phyloP scores from a whole-genome alignment of 2,329 filamentous ascomycete species.

The Monosporascus sp. region DNA sequence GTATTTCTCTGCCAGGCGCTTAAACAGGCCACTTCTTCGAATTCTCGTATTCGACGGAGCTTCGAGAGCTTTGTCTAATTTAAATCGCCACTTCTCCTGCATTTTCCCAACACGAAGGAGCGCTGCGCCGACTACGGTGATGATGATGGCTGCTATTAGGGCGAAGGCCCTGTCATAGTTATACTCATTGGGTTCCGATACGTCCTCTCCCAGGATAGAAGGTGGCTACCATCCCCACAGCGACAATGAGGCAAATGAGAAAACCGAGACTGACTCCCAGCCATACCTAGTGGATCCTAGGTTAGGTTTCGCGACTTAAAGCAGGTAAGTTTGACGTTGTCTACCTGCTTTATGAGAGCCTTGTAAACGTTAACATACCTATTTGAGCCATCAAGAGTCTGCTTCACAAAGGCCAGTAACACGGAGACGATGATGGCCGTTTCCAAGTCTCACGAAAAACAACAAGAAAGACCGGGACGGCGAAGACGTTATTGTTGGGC shows the following conservation, averaged over 20 bases:
- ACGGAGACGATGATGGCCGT: no score
- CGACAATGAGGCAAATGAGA: constrained; percentile 62
- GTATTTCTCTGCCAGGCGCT: constrained; percentile 68
- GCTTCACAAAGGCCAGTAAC: constrained; percentile 79
- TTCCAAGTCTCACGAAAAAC: constrained; percentile 86
- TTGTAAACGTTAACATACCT: constrained; percentile 61
- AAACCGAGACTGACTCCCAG: constrained; percentile 58
- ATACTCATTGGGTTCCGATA: constrained; percentile 64
- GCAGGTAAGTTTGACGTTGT: constrained; percentile 2
- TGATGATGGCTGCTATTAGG: constrained; percentile 71
- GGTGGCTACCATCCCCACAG: constrained; percentile 63
- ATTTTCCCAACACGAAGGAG: constrained; percentile 78
- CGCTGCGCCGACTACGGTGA: constrained; percentile 74
- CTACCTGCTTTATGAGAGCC: constrained; percentile 58
- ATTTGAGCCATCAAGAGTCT: constrained; percentile 63
- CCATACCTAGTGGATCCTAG: constrained; percentile 53
- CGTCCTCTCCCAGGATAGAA: constrained; percentile 66
- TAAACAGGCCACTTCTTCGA: constrained; percentile 40
- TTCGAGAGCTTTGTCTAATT: constrained; percentile 68
- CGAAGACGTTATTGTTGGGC: constrained; percentile 22
- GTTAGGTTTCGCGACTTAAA: neutral
- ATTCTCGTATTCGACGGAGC: constrained; percentile 40
- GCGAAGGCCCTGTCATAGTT: constrained; percentile 79
- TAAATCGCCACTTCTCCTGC: constrained; percentile 81
- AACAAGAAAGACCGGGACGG: constrained; percentile 68